Evolutionary conservation across 2,329 filamentous ascomycete genomes (phyloP).

Genomic region (Dactylellina parvicollis): DNA sequence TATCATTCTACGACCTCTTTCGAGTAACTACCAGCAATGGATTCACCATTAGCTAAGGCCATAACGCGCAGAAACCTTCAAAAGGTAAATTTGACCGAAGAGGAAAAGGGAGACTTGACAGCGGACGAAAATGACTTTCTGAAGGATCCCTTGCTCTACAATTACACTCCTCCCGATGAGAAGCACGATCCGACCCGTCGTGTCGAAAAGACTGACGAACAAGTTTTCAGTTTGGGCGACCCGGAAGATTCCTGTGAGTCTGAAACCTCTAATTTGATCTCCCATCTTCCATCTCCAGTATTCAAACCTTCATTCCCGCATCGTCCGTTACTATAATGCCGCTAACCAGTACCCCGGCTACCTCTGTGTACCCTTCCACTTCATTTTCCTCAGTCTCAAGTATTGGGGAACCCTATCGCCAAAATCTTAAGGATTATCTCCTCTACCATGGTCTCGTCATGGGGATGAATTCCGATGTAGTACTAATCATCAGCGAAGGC

Average conservation of each 20-base stretch:
- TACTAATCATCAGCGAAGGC: constrained; percentile 10
- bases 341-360: too few species aligned
- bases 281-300: background rate
- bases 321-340: too few species aligned
- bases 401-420: background rate
- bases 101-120: too few species aligned
- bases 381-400: constrained; percentile 5
- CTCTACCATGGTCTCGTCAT: constrained; percentile 34
- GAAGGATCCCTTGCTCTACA: background rate
- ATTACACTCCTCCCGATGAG: background rate
- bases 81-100: too few species aligned
- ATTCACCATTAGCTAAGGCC: too few species aligned
- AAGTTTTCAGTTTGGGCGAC: constrained; percentile 10
- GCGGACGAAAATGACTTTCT: background rate
- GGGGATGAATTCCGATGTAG: constrained; percentile 28
- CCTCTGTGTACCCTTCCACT: too few species aligned
- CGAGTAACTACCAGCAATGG: too few species aligned
- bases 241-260: background rate
- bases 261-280: background rate
- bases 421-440: constrained; percentile 42
- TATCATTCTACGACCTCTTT: too few species aligned
- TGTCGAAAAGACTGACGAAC: background rate
- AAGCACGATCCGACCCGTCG: background rate
- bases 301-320: too few species aligned
- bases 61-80: too few species aligned